phyloP scores from a whole-genome alignment of 768 basidiomycete species.

The Lactarius pseudohatsudake region DNA sequence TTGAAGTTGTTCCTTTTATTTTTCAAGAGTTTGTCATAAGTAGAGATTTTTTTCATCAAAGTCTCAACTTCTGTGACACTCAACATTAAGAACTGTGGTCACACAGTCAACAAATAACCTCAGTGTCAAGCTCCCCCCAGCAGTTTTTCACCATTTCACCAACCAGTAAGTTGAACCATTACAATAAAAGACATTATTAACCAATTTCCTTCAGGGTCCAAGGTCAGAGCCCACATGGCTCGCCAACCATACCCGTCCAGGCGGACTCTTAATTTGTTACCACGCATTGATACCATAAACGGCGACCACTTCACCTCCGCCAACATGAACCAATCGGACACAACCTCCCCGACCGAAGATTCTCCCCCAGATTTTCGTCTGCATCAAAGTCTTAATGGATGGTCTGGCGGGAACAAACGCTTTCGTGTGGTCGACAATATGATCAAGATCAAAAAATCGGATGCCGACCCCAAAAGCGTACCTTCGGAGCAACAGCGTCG shows the following conservation, averaged over 20 bases:
- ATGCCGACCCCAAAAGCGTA: not conserved
- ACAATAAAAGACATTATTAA: not conserved
- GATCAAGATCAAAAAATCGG: constrained; percentile 17
- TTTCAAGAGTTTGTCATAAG: not conserved
- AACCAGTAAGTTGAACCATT: constrained; percentile 7
- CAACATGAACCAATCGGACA: not conserved
- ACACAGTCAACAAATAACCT: not conserved
- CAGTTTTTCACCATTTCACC: constrained; percentile 12
- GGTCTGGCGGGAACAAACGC: not conserved
- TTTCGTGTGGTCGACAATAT: not conserved
- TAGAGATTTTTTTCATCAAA: not conserved
- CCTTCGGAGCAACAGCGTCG: not conserved
- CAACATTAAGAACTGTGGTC: not conserved
- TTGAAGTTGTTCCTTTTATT: not conserved
- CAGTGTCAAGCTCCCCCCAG: too few species aligned
- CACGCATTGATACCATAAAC: not conserved
- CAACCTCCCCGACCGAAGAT: not conserved
- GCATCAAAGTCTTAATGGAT: not conserved
- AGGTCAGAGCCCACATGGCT: not conserved
- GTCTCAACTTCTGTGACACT: not conserved
- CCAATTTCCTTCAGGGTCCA: not conserved
- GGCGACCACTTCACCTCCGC: not conserved
- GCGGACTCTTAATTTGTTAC: not conserved
- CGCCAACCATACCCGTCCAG: not conserved
- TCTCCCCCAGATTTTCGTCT: not conserved